Percentiles rank a stretch among this genome's conserved stretches.
Conservation (phyloP, 164 flowering plant genomes). For the Kingdonia uniflora region DNA sequence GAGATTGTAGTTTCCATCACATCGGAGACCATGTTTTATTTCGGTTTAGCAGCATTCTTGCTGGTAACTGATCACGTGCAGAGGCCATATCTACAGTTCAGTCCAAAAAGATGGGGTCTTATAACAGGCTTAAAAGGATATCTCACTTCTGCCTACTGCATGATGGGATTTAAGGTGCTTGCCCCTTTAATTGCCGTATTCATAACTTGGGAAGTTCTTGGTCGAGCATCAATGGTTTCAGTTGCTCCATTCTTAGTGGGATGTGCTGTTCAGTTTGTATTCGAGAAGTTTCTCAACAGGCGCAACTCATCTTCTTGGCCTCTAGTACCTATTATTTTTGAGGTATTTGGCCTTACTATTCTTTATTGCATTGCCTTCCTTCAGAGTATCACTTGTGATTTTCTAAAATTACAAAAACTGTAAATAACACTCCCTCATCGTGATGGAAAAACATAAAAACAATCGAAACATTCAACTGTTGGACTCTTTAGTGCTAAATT, state of each 20-base stretch:
- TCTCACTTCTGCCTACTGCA: slow-evolving; percentile 46
- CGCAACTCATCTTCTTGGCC: slow-evolving; percentile 80
- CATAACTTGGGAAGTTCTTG: slow-evolving; percentile 66
- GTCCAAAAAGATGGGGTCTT: slow-evolving; percentile 78
- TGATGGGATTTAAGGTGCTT: slow-evolving; percentile 61
- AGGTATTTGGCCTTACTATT: slow-evolving; percentile 35
- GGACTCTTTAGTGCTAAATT: no score
- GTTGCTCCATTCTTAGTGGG: slow-evolving; percentile 67
- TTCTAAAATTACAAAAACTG: no score
- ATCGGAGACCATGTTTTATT: slow-evolving; percentile 54
- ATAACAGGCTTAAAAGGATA: slow-evolving; percentile 87
- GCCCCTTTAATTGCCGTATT: slow-evolving; percentile 55
- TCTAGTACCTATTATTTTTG: slow-evolving; percentile 75
- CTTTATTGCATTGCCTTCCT: no score
- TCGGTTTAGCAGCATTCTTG: slow-evolving; percentile 53
- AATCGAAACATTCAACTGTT: no score
- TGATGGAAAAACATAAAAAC: no score
- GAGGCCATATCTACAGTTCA: slow-evolving; percentile 62
- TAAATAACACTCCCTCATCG: no score
- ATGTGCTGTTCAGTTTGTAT: slow-evolving; percentile 49
- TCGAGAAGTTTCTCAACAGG: slow-evolving; percentile 45
- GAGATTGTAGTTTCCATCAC: slow-evolving; percentile 38
- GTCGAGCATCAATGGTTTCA: slow-evolving; percentile 49
- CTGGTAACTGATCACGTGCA: slow-evolving; percentile 53
- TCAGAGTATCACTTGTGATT: no score